Evolutionary conservation across 371 early-diverging fungal species (phyloP).

Genomic region (Syncephalastrum sp.): DNA sequence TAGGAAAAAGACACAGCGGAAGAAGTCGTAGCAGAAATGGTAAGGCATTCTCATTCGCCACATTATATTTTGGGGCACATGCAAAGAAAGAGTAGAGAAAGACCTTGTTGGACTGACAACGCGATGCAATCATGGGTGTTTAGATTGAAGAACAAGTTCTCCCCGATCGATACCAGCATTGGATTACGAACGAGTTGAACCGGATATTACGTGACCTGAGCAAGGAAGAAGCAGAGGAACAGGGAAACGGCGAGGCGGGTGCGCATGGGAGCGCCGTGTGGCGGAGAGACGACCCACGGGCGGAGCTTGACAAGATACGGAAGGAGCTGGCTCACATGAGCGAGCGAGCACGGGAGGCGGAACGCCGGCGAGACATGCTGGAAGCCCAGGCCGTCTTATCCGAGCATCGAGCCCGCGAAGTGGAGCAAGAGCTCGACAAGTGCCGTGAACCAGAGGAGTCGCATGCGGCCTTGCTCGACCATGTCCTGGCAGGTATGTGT

Average conservation of each 20-base stretch:
- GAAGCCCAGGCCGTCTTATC: slow-evolving; percentile 25
- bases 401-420: slow-evolving; percentile 36
- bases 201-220: slow-evolving; percentile 77
- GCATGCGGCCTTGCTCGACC: background rate
- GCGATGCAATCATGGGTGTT: too few species aligned
- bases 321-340: slow-evolving; percentile 28
- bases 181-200: slow-evolving; percentile 85
- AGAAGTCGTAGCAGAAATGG: slow-evolving; percentile 90
- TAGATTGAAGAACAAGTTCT: slow-evolving; percentile 81
- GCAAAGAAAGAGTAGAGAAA: background rate
- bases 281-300: slow-evolving; percentile 42
- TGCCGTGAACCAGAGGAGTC: slow-evolving; percentile 10
- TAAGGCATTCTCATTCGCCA: slow-evolving; percentile 3
- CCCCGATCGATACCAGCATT: slow-evolving; percentile 68
- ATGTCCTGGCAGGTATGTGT: background rate
- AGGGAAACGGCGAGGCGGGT: slow-evolving; percentile 38
- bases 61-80: background rate
- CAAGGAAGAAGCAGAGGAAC: slow-evolving; percentile 34
- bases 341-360: slow-evolving; percentile 32
- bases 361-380: slow-evolving; percentile 28
- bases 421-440: slow-evolving; percentile 22
- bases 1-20: slow-evolving; percentile 86
- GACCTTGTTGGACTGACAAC: too few species aligned
- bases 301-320: slow-evolving; percentile 32
- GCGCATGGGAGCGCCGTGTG: slow-evolving; percentile 29